Evolutionary conservation across 805 yeast species (phyloP).

Genomic region (Brettanomyces anomalus): DNA sequence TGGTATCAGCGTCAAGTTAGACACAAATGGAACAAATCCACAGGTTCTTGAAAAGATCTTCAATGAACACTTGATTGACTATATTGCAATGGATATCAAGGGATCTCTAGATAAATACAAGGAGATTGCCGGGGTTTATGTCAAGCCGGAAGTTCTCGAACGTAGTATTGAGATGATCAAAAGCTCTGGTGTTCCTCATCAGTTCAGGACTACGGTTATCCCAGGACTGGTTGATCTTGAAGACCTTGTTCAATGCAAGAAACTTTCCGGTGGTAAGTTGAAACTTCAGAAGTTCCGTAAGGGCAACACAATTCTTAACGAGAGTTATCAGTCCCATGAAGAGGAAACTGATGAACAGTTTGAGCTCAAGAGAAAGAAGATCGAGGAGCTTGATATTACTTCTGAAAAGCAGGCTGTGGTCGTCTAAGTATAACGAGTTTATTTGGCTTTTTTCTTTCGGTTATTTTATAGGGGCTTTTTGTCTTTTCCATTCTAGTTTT

Average conservation of each 20-base stretch:
- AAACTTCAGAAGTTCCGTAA: conserved; percentile 1
- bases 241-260: conserved; percentile 1
- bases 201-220: conserved; percentile 1
- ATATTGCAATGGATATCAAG: conserved; percentile 2
- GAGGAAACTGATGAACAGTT: conserved; percentile 1
- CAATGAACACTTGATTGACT: background rate
- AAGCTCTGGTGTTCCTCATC: conserved; percentile 1
- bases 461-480: no score
- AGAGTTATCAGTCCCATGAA: background rate
- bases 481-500: no score
- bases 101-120: background rate
- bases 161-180: conserved; percentile 1
- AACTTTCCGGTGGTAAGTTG: background rate
- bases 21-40: conserved; percentile 1
- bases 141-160: background rate
- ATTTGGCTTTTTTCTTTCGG: no score
- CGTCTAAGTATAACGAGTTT: no score
- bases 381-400: background rate
- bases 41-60: background rate
- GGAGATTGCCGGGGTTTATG: background rate
- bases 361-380: background rate
- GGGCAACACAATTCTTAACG: background rate
- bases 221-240: conserved; percentile 2
- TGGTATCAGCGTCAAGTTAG: conserved; percentile 1
- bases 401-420: no score